These are phyloP conservation scores for Citrus sp. DNA, from an alignment of 345 rosid species.

Conservation along the genomic window DNA sequence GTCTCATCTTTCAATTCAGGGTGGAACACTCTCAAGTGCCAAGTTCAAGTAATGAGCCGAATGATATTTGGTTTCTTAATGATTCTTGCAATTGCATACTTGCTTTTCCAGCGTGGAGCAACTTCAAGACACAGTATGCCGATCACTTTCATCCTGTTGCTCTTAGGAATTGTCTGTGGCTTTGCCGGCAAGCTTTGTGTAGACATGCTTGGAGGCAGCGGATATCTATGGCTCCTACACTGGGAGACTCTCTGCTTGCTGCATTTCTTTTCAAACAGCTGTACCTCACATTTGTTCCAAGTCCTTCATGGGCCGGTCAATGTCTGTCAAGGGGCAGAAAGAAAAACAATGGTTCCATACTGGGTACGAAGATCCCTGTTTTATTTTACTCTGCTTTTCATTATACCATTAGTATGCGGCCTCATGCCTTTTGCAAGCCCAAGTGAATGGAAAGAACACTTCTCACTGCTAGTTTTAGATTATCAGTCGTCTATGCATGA, in stretches of 20 bases:
- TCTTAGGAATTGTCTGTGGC: constrained; percentile 70
- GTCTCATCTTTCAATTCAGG: constrained; percentile 53
- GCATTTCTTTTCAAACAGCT: constrained; percentile 59
- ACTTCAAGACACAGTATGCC: constrained; percentile 69
- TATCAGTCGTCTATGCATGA: background rate
- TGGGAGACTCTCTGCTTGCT: constrained; percentile 72
- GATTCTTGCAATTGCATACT: constrained; percentile 48
- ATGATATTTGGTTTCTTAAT: constrained; percentile 65
- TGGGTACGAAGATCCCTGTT: constrained; percentile 57
- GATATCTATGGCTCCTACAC: constrained; percentile 59
- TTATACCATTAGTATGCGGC: constrained; percentile 65
- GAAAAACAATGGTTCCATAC: constrained; percentile 39
- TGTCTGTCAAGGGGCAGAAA: constrained; percentile 21
- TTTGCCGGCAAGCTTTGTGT: constrained; percentile 74
- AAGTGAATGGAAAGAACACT: constrained; percentile 68
- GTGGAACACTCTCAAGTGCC: constrained; percentile 45
- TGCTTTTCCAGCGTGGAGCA: constrained; percentile 63
- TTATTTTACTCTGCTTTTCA: constrained; percentile 31
- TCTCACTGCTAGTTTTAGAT: constrained; percentile 20
- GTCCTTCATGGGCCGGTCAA: constrained; percentile 53
- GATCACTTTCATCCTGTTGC: constrained; percentile 54
- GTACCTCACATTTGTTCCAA: constrained; percentile 36
- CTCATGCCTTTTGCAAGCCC: constrained; percentile 68
- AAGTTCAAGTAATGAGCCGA: constrained; percentile 52
- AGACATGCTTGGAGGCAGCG: constrained; percentile 81